Percentiles rank a stretch among this genome's conserved stretches.
phyloP scores from a whole-genome alignment of 441 rosid genomes.

The Croton laevigatus region DNA sequence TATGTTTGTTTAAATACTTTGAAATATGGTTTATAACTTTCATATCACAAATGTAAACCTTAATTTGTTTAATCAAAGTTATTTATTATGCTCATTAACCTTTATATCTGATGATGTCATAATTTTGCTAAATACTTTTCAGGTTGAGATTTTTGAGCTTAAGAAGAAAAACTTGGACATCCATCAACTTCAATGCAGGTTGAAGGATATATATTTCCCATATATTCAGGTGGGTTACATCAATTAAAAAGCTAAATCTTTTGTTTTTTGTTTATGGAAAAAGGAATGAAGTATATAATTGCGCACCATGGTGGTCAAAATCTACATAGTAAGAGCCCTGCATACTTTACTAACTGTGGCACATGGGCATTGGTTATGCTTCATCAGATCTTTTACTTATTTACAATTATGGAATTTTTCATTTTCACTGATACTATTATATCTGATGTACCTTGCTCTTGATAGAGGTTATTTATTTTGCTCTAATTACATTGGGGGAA shows the following conservation, averaged over 20 bases:
- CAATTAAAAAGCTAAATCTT: not conserved
- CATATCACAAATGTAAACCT: not conserved
- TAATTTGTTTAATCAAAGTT: not conserved
- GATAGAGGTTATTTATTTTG: too few species aligned
- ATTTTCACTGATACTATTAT: not conserved
- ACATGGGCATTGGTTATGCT: not conserved
- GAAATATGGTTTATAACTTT: not conserved
- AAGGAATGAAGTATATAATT: not conserved
- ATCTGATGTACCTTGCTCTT: too few species aligned
- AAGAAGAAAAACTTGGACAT: slow-evolving; percentile 30
- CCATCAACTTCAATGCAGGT: slow-evolving; percentile 51
- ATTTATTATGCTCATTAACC: too few species aligned
- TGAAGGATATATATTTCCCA: slow-evolving; percentile 87
- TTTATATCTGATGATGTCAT: too few species aligned
- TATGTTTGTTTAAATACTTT: not conserved
- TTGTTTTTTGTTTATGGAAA: not conserved
- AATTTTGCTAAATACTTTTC: slow-evolving; percentile 19
- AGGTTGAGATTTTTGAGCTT: slow-evolving; percentile 60
- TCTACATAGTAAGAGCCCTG: not conserved
- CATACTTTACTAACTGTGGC: not conserved
- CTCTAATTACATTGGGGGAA: not conserved
- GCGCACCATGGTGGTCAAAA: not conserved
- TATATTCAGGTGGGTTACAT: slow-evolving; percentile 59
- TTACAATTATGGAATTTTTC: too few species aligned
- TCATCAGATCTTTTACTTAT: not conserved